Evolutionary conservation across 129 eudicot species (phyloP).

Genomic region (Ambrosia trifida): DNA sequence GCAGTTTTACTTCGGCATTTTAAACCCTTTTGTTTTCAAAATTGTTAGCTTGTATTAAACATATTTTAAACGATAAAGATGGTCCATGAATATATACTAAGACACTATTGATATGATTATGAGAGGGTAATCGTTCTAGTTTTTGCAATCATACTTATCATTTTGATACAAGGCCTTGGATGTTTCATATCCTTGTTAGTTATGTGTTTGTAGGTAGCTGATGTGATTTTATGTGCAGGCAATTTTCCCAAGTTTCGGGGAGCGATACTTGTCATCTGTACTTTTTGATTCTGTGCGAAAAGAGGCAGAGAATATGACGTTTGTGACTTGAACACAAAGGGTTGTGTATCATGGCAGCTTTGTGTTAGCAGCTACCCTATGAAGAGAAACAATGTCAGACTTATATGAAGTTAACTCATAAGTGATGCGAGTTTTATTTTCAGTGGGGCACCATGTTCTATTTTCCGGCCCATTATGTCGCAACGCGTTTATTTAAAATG

Average conservation of each 20-base stretch:
- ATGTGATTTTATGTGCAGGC: conserved; percentile 1
- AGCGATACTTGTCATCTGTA: neutral
- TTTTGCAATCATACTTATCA: too few species aligned
- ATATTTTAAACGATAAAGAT: neutral
- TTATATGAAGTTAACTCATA: neutral
- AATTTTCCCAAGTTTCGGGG: conserved; percentile 13
- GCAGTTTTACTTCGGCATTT: neutral
- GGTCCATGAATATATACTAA: neutral
- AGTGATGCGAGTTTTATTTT: neutral
- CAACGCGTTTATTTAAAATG: neutral
- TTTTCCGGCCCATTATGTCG: neutral
- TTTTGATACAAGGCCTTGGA: neutral
- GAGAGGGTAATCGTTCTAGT: too few species aligned
- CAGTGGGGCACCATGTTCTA: neutral
- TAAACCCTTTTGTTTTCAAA: neutral
- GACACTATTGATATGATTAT: neutral
- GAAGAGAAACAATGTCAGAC: neutral
- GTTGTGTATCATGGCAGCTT: neutral
- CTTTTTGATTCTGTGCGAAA: conserved; percentile 6
- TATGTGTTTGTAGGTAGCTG: neutral
- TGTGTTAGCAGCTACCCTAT: neutral
- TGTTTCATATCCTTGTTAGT: neutral
- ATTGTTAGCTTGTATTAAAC: neutral
- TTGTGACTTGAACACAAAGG: neutral
- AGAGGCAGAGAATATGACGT: conserved; percentile 8